These are phyloP conservation scores for Globisporangium recalcitrans DNA, from an alignment of 352 stramenopile species.

Conservation along the genomic window DNA sequence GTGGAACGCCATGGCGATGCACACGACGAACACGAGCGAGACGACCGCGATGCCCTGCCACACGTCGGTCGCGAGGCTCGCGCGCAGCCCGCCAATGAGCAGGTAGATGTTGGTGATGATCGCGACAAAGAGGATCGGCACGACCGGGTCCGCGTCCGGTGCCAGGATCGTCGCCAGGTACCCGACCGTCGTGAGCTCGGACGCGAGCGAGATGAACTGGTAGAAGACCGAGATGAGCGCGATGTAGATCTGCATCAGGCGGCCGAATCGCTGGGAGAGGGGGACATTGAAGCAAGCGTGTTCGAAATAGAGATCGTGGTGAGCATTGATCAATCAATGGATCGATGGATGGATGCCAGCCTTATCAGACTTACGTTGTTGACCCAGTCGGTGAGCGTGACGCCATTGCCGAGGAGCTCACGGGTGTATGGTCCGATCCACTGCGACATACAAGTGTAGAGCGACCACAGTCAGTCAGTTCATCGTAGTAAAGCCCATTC, in stretches of 20 bases:
- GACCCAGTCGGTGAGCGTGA: slow-evolving; percentile 72
- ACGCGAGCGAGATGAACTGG: slow-evolving; percentile 78
- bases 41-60: slow-evolving; percentile 68
- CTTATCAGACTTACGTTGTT: slow-evolving; percentile 39
- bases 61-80: slow-evolving; percentile 69
- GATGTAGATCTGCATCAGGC: slow-evolving; percentile 64
- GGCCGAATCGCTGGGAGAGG: slow-evolving; percentile 48
- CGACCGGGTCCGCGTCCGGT: slow-evolving; percentile 38
- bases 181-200: slow-evolving; percentile 61
- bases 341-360: not conserved
- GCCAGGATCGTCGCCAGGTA: slow-evolving; percentile 47
- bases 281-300: not conserved
- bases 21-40: slow-evolving; percentile 48
- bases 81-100: slow-evolving; percentile 63
- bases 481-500: too few species aligned
- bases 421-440: slow-evolving; percentile 52
- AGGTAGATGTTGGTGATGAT: slow-evolving; percentile 73
- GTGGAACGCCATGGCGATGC: slow-evolving; percentile 52
- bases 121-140: slow-evolving; percentile 52
- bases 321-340: not conserved
- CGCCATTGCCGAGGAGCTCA: slow-evolving; percentile 56
- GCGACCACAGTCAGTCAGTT: not conserved
- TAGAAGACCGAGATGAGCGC: slow-evolving; percentile 68
- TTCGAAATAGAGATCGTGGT: not conserved
- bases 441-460: slow-evolving; percentile 5